phyloP scores from a whole-genome alignment of 192 early-diverging fungal species.

The Coemansia sp. region DNA sequence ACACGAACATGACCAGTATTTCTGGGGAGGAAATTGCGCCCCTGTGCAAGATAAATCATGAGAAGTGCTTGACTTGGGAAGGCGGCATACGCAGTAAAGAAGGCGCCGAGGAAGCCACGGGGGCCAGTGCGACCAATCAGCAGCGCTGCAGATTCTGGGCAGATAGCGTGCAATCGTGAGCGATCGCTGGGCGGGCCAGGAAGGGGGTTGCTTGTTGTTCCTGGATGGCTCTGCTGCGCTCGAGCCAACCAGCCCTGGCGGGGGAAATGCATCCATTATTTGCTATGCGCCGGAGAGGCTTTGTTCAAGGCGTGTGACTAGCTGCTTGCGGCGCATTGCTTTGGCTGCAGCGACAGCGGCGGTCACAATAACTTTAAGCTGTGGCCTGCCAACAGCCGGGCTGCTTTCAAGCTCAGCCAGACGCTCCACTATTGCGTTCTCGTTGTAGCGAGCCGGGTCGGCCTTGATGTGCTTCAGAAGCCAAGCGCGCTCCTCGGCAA shows the following conservation, averaged over 20 bases:
- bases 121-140: constrained; percentile 6
- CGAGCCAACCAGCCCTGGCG: neutral
- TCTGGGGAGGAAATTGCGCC: neutral
- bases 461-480: constrained; percentile 53
- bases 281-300: neutral
- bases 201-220: neutral
- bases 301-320: constrained; percentile 33
- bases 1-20: neutral
- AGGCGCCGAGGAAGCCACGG: neutral
- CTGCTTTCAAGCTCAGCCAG: constrained; percentile 35
- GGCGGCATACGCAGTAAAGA: neutral
- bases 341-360: constrained; percentile 38
- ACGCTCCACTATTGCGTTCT: constrained; percentile 33
- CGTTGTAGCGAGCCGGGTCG: constrained; percentile 52
- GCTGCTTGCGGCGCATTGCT: constrained; percentile 51
- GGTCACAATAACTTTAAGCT: constrained; percentile 43
- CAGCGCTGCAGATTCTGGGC: constrained; percentile 6
- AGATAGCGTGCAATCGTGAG: constrained; percentile 7
- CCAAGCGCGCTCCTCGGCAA: constrained; percentile 45
- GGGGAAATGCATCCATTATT: neutral
- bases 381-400: constrained; percentile 25
- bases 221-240: neutral
- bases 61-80: neutral
- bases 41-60: neutral
- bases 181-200: neutral